phyloP scores from a whole-genome alignment of 805 yeast genomes.

The Helenozyma baotianmanensis region DNA sequence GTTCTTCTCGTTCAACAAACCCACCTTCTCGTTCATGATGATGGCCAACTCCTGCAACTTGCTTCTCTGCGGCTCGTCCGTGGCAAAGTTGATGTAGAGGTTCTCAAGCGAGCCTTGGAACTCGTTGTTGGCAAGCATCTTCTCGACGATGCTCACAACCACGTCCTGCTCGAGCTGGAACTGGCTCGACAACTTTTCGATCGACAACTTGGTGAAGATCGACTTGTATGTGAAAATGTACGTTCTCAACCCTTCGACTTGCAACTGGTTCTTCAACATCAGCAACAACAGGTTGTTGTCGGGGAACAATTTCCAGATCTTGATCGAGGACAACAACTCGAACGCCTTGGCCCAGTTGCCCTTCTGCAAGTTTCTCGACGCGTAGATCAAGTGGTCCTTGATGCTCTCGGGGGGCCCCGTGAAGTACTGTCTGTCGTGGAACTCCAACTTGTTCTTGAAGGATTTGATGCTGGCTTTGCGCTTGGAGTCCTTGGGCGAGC shows the following conservation, averaged over 20 bases:
- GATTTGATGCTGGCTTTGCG: constrained; percentile 63
- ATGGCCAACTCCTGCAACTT: constrained; percentile 85
- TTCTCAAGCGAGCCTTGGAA: constrained; percentile 72
- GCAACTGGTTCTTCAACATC: constrained; percentile 75
- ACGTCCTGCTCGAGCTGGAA: constrained; percentile 58
- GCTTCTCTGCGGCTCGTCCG: constrained; percentile 73
- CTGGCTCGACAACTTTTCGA: constrained; percentile 56
- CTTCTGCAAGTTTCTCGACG: constrained; percentile 79
- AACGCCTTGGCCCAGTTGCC: constrained; percentile 87
- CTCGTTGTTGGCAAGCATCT: constrained; percentile 76
- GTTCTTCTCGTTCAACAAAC: constrained; percentile 74
- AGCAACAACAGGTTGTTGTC: constrained; percentile 60
- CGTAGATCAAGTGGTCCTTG: constrained; percentile 87
- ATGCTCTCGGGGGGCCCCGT: constrained; percentile 98
- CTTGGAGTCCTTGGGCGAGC: constrained; percentile 55
- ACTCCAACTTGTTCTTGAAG: constrained; percentile 85
- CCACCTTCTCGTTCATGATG: constrained; percentile 75
- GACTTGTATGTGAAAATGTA: constrained; percentile 80
- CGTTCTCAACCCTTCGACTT: constrained; percentile 89
- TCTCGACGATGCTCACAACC: constrained; percentile 61
- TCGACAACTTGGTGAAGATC: constrained; percentile 69
- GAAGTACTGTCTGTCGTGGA: constrained; percentile 89
- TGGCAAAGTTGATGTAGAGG: constrained; percentile 55
- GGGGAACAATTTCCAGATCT: constrained; percentile 81
- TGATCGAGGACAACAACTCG: constrained; percentile 66